Evolutionary conservation across 192 early-diverging fungal genomes (phyloP).

Genomic region (Umbelopsis isabellina): DNA sequence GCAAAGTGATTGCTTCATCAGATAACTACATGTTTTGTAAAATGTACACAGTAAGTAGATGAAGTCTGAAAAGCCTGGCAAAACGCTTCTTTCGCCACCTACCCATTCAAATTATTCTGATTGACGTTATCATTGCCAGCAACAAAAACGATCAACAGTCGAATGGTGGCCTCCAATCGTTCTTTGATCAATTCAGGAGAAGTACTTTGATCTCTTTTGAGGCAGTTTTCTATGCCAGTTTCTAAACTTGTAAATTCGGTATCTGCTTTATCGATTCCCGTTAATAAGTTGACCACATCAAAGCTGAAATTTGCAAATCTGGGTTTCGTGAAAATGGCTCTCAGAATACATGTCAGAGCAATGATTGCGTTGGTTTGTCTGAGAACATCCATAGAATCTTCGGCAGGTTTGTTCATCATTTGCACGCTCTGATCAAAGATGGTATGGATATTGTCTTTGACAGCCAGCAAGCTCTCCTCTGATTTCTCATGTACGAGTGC

Average conservation of each 20-base stretch:
- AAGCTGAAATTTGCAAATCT: conserved; percentile 58
- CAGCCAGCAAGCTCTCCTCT: conserved; percentile 48
- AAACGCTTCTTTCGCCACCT: not conserved
- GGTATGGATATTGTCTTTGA: conserved; percentile 41
- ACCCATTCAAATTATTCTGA: conserved; percentile 61
- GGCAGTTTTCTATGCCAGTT: conserved; percentile 15
- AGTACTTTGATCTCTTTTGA: conserved; percentile 13
- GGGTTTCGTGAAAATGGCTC: conserved; percentile 55
- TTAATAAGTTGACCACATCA: conserved; percentile 55
- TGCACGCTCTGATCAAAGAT: conserved; percentile 51
- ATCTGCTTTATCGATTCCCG: conserved; percentile 44
- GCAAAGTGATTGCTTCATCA: conserved; percentile 55
- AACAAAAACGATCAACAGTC: conserved; percentile 45
- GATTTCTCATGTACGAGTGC: conserved; percentile 40
- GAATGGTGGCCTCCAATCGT: conserved; percentile 34
- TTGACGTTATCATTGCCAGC: conserved; percentile 61
- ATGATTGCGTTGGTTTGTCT: conserved; percentile 42
- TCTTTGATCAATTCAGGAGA: conserved; percentile 4
- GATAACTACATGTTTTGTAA: conserved; percentile 35
- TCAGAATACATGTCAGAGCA: conserved; percentile 35
- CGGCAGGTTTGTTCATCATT: conserved; percentile 32
- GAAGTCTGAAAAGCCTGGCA: not conserved
- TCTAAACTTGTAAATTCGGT: conserved; percentile 18
- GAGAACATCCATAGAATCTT: not conserved
- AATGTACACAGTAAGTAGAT: not conserved